Evolutionary conservation across 148 eudicot genomes (phyloP).

Genomic region (Oxyria digyna): DNA sequence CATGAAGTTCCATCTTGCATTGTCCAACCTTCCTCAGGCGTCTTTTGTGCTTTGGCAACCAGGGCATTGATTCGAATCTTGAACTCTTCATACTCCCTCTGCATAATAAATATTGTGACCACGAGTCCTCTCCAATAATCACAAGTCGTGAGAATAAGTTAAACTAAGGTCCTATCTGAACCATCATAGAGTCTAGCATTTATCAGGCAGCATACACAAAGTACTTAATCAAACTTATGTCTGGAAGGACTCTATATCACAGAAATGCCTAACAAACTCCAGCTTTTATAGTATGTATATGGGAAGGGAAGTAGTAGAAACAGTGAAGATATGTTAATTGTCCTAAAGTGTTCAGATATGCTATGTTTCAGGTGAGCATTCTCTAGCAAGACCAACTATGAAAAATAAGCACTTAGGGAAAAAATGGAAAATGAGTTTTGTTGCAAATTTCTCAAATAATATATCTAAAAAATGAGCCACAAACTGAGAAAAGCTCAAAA

Average conservation of each 20-base stretch:
- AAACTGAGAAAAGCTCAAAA: background rate
- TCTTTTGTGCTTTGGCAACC: slow-evolving; percentile 92
- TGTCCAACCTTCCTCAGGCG: slow-evolving; percentile 98
- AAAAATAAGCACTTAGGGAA: background rate
- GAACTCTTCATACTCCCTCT: slow-evolving; percentile 98
- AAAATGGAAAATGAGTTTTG: background rate
- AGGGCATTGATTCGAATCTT: slow-evolving; percentile 88
- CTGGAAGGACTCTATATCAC: background rate
- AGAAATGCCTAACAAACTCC: background rate
- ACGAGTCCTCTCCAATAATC: background rate
- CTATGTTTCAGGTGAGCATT: background rate
- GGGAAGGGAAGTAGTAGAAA: background rate
- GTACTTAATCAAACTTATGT: background rate
- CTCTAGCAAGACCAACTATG: background rate
- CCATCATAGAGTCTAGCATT: background rate
- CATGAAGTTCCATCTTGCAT: slow-evolving; percentile 94
- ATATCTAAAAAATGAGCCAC: background rate
- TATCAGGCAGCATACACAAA: background rate
- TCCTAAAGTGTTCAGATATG: background rate
- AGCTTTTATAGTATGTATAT: background rate
- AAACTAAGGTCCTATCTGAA: background rate
- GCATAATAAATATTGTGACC: slow-evolving; percentile 11
- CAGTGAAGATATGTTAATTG: background rate
- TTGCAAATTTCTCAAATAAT: background rate
- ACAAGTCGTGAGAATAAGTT: background rate